phyloP scores from a whole-genome alignment of 805 yeast genomes.

The Hanseniaspora guilliermondii region DNA sequence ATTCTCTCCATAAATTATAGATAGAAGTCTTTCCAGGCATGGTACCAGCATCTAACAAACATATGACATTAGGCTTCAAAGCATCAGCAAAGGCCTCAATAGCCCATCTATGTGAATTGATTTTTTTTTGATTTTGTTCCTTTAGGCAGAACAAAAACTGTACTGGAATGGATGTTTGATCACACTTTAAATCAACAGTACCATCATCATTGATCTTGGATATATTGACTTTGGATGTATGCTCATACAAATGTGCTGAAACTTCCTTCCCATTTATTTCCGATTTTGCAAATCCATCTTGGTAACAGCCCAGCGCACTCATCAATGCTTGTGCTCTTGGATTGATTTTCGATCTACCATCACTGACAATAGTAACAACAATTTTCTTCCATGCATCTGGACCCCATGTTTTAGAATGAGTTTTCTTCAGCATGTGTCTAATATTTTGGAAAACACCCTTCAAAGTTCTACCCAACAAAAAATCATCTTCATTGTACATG shows the following conservation, averaged over 20 bases:
- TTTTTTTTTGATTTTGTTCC: constrained; percentile 78
- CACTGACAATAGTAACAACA: constrained; percentile 79
- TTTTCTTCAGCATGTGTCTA: constrained; percentile 52
- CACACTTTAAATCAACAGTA: constrained; percentile 40
- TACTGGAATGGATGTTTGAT: constrained; percentile 55
- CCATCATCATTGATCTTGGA: constrained; percentile 48
- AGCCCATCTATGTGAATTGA: constrained; percentile 95
- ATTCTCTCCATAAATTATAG: constrained; percentile 81
- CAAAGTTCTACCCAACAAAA: constrained; percentile 68
- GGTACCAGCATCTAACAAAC: constrained; percentile 88
- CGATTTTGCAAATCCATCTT: constrained; percentile 90
- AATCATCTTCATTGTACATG: constrained; percentile 81
- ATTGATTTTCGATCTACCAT: constrained; percentile 77
- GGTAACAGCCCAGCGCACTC: constrained; percentile 81
- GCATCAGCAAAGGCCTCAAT: constrained; percentile 82
- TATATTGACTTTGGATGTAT: constrained; percentile 83
- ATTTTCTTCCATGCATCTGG: constrained; percentile 88
- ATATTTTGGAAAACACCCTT: constrained; percentile 87
- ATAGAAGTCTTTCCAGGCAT: constrained; percentile 75
- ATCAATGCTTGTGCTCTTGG: constrained; percentile 67
- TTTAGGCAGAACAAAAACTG: constrained; percentile 83
- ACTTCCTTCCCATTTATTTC: constrained; percentile 74
- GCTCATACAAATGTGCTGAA: constrained; percentile 81
- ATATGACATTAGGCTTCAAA: constrained; percentile 69
- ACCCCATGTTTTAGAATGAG: constrained; percentile 77